These are phyloP conservation scores for Exophiala sp. DNA, from an alignment of 2,329 filamentous ascomycete genomes.

Conservation along the genomic window DNA sequence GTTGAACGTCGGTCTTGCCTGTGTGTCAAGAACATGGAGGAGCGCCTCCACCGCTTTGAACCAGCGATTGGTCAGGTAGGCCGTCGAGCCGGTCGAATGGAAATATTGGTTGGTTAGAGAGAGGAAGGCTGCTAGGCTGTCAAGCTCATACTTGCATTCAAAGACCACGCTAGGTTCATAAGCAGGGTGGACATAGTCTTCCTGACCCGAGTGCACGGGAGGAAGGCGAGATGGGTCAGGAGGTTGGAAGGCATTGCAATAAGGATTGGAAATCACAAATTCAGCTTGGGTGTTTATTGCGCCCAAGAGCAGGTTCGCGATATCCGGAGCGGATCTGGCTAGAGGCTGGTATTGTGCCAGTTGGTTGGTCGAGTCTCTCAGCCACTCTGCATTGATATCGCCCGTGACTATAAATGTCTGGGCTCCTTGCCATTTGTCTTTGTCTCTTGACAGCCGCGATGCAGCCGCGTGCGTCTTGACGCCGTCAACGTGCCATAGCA, in stretches of 20 bases:
- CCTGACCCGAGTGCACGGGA: conserved; percentile 69
- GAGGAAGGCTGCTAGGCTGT: conserved; percentile 89
- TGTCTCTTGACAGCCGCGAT: conserved; percentile 43
- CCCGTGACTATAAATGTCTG: conserved; percentile 93
- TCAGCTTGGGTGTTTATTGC: conserved; percentile 95
- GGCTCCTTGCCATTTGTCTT: conserved; percentile 69
- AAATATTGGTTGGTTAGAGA: conserved; percentile 81
- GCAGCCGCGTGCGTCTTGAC: conserved; percentile 34
- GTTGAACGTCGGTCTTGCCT: conserved; percentile 77
- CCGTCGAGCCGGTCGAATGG: conserved; percentile 67
- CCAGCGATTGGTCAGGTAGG: conserved; percentile 76
- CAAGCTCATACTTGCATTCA: conserved; percentile 98
- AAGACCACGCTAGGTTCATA: conserved; percentile 85
- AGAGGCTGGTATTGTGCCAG: conserved; percentile 81
- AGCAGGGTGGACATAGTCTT: conserved; percentile 74
- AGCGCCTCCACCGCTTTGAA: conserved; percentile 68
- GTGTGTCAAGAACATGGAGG: conserved; percentile 66
- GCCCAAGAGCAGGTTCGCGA: conserved; percentile 76
- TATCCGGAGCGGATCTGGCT: conserved; percentile 70
- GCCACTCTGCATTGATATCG: conserved; percentile 89
- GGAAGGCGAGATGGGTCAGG: conserved; percentile 73
- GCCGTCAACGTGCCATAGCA: conserved; percentile 75
- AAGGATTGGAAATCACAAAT: conserved; percentile 88
- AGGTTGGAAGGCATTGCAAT: conserved; percentile 98
- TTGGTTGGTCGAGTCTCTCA: conserved; percentile 86